Evolutionary conservation across 257 asterid species (phyloP), one percentile per base, ranked within the genome.

Genomic region (Penstemon eatonii): DNA sequence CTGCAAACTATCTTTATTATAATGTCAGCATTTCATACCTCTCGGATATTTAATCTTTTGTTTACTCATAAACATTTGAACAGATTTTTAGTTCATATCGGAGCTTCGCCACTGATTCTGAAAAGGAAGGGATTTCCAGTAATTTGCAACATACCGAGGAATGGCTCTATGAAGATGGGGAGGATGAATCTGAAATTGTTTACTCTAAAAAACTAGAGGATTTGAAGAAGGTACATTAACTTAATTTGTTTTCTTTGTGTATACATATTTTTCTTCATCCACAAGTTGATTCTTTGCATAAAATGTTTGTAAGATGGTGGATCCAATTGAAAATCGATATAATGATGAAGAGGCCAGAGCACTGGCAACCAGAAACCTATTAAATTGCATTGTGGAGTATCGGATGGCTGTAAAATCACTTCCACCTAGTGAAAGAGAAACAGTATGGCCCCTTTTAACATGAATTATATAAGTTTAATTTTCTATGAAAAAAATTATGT

Each of bases 161-260:
- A 36, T 94, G 99, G 99, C 96, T 94, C 45, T 94, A 94, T 73
- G 96, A 87, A 66, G 97, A 87, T 45, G 99, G 99, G 65, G 95
- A 89, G 63, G 96, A 91, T 69, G 99, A 94, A 83, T 71, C 99
- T 75, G 96, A 89, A 78, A 37, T 79, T 72, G 89, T 87, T 43
- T 94, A 94, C 70, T 12, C 90, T 4, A 66, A 81, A 76, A 89
- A 81, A 77, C 78, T 94, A 63, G 83, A 85, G 69, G 83, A 84
- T 74, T 81, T 94, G 80, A 87, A 83, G 78, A 87, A 84, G 97
- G 99, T 90, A 69, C 11, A n/a, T 73, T 38, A 46, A n/a, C 8
- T 63, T 45, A 46, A 4, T 59, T 66, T 60, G 18, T 70, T 40
- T 58, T 18, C n/a, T 41, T 58, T 61, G 54, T 56, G 63, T 59